Conservation (phyloP, 208 protist genomes). For the Vickermania ingenoplastis region DNA sequence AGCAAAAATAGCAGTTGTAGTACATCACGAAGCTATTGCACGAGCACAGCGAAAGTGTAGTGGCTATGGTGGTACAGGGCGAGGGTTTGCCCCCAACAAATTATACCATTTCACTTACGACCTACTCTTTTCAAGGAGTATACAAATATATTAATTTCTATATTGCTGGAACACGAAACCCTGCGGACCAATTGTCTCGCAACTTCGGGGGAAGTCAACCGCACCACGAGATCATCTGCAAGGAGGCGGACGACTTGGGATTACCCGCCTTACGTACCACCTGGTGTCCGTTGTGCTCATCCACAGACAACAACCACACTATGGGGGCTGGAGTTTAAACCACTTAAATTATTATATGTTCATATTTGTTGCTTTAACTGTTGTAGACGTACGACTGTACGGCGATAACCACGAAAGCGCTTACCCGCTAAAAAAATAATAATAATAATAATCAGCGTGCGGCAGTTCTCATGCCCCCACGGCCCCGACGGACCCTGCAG, state of each 20-base stretch:
- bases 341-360: too few relatives aligned
- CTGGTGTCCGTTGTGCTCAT: neutral
- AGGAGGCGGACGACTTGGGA: neutral
- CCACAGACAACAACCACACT: too few relatives aligned
- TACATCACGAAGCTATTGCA: too few relatives aligned
- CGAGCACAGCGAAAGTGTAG: neutral
- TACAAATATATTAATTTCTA: neutral
- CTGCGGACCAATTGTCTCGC: neutral
- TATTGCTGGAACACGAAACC: neutral
- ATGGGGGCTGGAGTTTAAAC: too few relatives aligned
- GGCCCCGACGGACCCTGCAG: too few relatives aligned
- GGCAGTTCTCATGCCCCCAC: too few relatives aligned
- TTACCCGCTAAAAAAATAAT: too few relatives aligned
- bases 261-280: neutral
- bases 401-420: too few relatives aligned
- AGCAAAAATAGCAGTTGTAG: too few relatives aligned
- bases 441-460: too few relatives aligned
- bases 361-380: too few relatives aligned
- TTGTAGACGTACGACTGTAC: too few relatives aligned
- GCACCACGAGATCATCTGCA: neutral
- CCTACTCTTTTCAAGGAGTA: neutral
- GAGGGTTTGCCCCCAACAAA: conserved; percentile 1
- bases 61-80: neutral
- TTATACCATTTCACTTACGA: neutral
- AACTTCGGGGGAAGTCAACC: neutral